A percentile compares a stretch with the other conserved stretches of the same genome.
These are phyloP conservation scores for Penicillium verrucosum DNA, from an alignment of 2,329 filamentous ascomycete species.

Conservation along the genomic window DNA sequence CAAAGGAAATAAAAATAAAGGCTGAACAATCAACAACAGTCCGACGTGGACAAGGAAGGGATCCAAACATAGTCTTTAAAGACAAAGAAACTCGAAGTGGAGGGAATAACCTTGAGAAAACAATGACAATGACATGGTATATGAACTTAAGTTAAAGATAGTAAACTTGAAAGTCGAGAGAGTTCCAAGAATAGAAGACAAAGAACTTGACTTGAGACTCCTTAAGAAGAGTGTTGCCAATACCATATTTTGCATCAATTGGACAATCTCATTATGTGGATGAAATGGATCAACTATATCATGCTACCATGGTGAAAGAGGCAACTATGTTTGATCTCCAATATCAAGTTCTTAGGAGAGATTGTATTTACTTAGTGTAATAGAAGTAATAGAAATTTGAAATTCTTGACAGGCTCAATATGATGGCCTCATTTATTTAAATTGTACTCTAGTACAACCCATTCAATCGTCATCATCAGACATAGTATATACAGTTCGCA, in stretches of 20 bases:
- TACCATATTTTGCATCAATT: background rate
- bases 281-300: background rate
- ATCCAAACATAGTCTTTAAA: background rate
- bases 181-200: background rate
- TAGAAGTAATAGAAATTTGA: background rate
- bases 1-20: background rate
- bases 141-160: background rate
- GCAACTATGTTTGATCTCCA: background rate
- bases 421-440: background rate
- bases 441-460: background rate
- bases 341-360: no score
- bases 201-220: background rate
- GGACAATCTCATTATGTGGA: background rate
- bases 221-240: background rate
- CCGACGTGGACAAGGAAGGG: background rate
- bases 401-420: background rate
- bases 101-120: background rate
- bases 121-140: background rate
- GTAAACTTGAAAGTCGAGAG: background rate
- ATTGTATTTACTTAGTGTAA: background rate
- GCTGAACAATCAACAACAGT: background rate
- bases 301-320: background rate
- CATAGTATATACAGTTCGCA: slow-evolving; percentile 4
- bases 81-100: background rate
- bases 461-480: slow-evolving; percentile 1